These are phyloP conservation scores for Blastomyces percursus DNA, from an alignment of 2,329 filamentous ascomycete genomes.

Conservation along the genomic window DNA sequence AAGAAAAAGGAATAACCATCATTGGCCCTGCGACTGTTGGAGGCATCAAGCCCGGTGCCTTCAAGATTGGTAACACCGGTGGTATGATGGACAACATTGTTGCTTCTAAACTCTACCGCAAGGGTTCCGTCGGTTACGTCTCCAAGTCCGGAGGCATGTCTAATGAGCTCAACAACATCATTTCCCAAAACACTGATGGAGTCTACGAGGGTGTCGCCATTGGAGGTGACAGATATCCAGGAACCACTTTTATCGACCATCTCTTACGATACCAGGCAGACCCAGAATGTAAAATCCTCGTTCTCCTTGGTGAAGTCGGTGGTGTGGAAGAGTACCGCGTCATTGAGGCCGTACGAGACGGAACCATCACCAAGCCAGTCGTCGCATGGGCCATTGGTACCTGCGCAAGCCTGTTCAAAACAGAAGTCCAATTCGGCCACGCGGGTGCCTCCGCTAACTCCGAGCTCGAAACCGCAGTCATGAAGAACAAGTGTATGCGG, in stretches of 20 bases:
- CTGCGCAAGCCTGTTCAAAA: slow-evolving; percentile 99
- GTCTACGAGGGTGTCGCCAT: slow-evolving; percentile 99
- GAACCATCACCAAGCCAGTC: slow-evolving; percentile 93
- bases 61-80: slow-evolving; percentile 99
- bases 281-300: slow-evolving; percentile 92
- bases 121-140: slow-evolving; percentile 96
- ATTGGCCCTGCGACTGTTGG: slow-evolving; percentile 97
- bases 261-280: slow-evolving; percentile 92
- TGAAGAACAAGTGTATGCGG: slow-evolving; percentile 95
- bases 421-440: slow-evolving; percentile 98
- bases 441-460: slow-evolving; percentile 99
- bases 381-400: slow-evolving; percentile 99
- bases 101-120: slow-evolving; percentile 98
- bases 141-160: slow-evolving; percentile 99
- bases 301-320: slow-evolving; percentile 95
- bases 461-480: slow-evolving; percentile 89
- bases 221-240: slow-evolving; percentile 96
- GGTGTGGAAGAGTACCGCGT: slow-evolving; percentile 99
- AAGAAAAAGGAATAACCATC: slow-evolving; percentile 98
- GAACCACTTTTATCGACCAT: slow-evolving; percentile 99
- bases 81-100: slow-evolving; percentile 99
- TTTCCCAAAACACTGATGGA: slow-evolving; percentile 90
- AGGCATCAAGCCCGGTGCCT: slow-evolving; percentile 98
- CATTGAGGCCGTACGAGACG: slow-evolving; percentile 92
- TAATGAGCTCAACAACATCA: slow-evolving; percentile 99